These are phyloP conservation scores for Paramecium pentaurelia DNA, from an alignment of 73 alveolate genomes.

Conservation along the genomic window DNA sequence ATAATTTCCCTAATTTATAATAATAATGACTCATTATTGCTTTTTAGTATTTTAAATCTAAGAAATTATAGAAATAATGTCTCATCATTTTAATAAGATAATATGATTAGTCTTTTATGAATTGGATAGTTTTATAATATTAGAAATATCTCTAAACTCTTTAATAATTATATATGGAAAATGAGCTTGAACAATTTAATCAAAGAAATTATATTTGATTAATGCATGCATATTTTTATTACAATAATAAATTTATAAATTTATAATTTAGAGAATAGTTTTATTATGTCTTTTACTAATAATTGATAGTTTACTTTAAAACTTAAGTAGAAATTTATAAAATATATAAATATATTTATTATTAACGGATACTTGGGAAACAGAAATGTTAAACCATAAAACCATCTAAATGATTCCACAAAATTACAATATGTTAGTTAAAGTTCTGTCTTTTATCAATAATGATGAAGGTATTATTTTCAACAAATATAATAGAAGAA, in stretches of 20 bases:
- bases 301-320: not conserved
- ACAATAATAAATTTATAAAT: not conserved
- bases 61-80: not conserved
- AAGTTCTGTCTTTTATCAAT: not conserved
- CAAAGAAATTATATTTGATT: not conserved
- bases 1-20: not conserved
- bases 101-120: not conserved
- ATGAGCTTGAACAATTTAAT: not conserved
- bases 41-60: not conserved
- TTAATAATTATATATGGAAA: not conserved
- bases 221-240: not conserved
- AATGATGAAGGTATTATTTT: not conserved
- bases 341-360: not conserved
- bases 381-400: not conserved
- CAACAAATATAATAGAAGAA: not conserved
- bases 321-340: not conserved
- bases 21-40: not conserved
- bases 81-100: not conserved
- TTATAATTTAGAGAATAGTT: not conserved
- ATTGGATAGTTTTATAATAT: not conserved
- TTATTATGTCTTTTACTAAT: not conserved
- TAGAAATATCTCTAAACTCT: not conserved
- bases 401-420: not conserved
- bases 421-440: not conserved
- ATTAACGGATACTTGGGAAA: constrained; percentile 12